Conservation (phyloP, 768 basidiomycete species). For the Boletus vinaceobasis region DNA sequence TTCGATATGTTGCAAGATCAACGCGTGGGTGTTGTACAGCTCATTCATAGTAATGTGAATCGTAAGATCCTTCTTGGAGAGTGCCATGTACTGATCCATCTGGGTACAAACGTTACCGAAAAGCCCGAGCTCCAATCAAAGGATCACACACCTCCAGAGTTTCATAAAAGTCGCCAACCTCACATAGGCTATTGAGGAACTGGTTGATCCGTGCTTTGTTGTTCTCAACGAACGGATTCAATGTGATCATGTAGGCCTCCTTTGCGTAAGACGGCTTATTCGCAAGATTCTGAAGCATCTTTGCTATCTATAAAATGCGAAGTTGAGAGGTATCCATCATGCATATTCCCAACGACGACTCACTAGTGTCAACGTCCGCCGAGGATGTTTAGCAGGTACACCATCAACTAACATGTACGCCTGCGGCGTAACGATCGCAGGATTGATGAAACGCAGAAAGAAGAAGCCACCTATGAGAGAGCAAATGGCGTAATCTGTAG, state of each 20-base stretch:
- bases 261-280: slow-evolving; percentile 99
- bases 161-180: slow-evolving; percentile 99
- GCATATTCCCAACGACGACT: slow-evolving; percentile 10
- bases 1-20: slow-evolving; percentile 94
- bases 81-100: slow-evolving; percentile 99
- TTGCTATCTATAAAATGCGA: slow-evolving; percentile 71
- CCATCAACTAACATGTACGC: slow-evolving; percentile 99
- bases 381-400: slow-evolving; percentile 95
- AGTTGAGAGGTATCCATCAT: neutral
- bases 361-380: slow-evolving; percentile 90
- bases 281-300: slow-evolving; percentile 99
- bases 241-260: slow-evolving; percentile 96
- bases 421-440: slow-evolving; percentile 97
- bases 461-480: slow-evolving; percentile 99
- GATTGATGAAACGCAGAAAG: slow-evolving; percentile 99
- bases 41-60: slow-evolving; percentile 99
- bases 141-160: slow-evolving; percentile 76
- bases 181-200: slow-evolving; percentile 94
- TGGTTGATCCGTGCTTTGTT: slow-evolving; percentile 98
- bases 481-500: slow-evolving; percentile 97
- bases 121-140: neutral
- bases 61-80: slow-evolving; percentile 97
- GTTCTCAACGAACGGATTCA: slow-evolving; percentile 98
- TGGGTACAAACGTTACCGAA: slow-evolving; percentile 28
- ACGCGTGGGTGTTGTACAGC: slow-evolving; percentile 96